Evolutionary conservation across 768 basidiomycete species (phyloP).

Genomic region (Phlebiopsis flavidoalba): DNA sequence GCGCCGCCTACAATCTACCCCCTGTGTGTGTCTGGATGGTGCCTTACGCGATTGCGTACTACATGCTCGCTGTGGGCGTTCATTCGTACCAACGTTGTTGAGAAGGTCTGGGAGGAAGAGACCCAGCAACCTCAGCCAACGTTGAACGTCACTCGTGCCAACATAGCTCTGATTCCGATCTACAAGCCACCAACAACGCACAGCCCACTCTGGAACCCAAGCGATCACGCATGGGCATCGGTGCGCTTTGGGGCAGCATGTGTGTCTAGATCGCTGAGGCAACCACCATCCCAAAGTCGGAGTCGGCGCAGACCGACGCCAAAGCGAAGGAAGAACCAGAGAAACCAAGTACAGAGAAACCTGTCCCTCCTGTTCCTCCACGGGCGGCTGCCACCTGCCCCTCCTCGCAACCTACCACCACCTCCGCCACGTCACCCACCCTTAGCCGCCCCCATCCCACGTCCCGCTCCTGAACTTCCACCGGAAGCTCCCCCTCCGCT

Average conservation of each 20-base stretch:
- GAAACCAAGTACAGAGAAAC: not conserved
- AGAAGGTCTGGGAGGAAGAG: constrained; percentile 88
- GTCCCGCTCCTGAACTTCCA: constrained; percentile 1
- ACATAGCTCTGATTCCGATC: not conserved
- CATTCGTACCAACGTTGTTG: constrained; percentile 74
- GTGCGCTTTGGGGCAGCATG: constrained; percentile 25
- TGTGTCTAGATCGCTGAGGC: constrained; percentile 23
- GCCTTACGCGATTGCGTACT: constrained; percentile 71
- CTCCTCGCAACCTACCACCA: constrained; percentile 15
- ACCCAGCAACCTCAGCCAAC: constrained; percentile 27
- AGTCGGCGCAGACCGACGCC: constrained; percentile 8
- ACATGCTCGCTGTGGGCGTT: constrained; percentile 93
- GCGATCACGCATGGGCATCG: constrained; percentile 20
- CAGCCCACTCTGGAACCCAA: not conserved
- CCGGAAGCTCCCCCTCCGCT: constrained; percentile 30
- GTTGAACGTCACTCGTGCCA: not conserved
- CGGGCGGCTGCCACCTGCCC: constrained; percentile 13
- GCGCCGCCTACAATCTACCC: constrained; percentile 59
- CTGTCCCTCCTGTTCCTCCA: constrained; percentile 1
- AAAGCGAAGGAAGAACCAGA: constrained; percentile 5
- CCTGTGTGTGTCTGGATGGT: constrained; percentile 82
- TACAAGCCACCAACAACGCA: not conserved
- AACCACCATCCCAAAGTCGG: constrained; percentile 8
- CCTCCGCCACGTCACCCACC: constrained; percentile 13
- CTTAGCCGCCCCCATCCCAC: constrained; percentile 20